Evolutionary conservation across 441 rosid genomes (phyloP), one percentile per base, ranked within the genome.

Genomic region (Adansonia grandidieri): DNA sequence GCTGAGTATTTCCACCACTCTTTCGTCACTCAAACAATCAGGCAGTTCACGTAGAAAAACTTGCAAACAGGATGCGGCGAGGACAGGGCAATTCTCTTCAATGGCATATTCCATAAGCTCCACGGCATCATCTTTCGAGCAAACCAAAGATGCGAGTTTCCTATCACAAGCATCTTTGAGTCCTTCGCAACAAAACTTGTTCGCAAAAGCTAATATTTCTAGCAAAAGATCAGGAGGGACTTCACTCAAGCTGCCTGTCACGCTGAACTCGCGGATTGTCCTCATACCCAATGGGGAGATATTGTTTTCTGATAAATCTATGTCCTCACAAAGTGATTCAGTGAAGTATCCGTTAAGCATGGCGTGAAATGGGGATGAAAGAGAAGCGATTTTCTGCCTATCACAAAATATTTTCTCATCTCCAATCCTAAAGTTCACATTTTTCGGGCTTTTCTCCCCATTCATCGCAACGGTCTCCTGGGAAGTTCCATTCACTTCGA

Each of bases 261-360:
- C 76, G 56, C 98, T 90, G 86, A 94, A 96, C 64, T 89, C 90
- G 50, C 88, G 85, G 45, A 94, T 85, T 64, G 85, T 89, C 84
- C 86, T 86, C 89, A 96, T 88, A 70, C 98, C 97, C 66, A 82
- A 72, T 4, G 97, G 82, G 0, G 98, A 89, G 50, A 96, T 90
- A 82, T 88, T 82, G 74, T 96, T 94, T 78, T 91, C 92, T 20
- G 99, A 96, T 78, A 96, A 90, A 84, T 96, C 97, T 85, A 96
- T 90, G 84, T 87, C 88, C 63, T 91, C 93, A 48, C 87, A 85
- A 58, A 85, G 81, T 15, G 99, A 90, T 81, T 96, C 99, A 11
- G 91, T 88, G 89, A 96, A 96, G 78, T 75, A 81, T 47, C 99
- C 99, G 84, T 89, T 88, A 64, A 96, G 98, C 99, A 96, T 96